Base-by-base conservation (phyloP, 257 asterid species). In the Nyctanthes arbortristis region DNA sequence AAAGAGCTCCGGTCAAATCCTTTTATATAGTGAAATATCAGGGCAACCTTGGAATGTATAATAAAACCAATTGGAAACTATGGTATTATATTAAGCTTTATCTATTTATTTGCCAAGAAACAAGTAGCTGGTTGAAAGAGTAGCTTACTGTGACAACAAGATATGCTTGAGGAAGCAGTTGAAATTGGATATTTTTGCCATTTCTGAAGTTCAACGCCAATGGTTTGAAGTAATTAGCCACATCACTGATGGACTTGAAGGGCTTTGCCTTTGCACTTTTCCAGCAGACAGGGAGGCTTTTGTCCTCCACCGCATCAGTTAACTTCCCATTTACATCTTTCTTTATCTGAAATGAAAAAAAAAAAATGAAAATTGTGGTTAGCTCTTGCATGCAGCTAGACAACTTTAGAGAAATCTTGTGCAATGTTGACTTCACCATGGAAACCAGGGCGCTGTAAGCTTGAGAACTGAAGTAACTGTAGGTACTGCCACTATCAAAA, bases 271-370 rank as follows among this genome's bases (percentile, higher is more conserved):
- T n/a, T 11, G 79, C 20, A 3, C 84, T 86, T 87, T 87, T 93
- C 98, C 98, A 93, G 73, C 98, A 93, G 10, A 93, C 36, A 1
- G 96, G 95, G 24, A 93, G 96, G 81, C 76, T 84, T 69, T 77
- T 75, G 33, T 93, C 98, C 59, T 85, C 90, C 3, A 27, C 75
- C 12, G 89, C 90, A 37, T 78, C 80, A 30, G 59, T 72, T 64
- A 82, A 61, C 62, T 76, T 73, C 18, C 76, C 40, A 1, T 79
- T 73, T 34, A 82, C 10, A 32, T 78, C 79, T 66, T 73, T 75
- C 72, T 77, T 87, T 22, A 93, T 82, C 98, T 90, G 88, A 24
- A n/a, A n/a, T n/a, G n/a, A n/a, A n/a, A n/a, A 74, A 75, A 31
- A 30, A 62, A 11, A 28, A 22, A 25, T 7, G 16, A n/a, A 1